phyloP scores from a whole-genome alignment of 106 monocot genomes.

The Dendrobium chrysotoxum region DNA sequence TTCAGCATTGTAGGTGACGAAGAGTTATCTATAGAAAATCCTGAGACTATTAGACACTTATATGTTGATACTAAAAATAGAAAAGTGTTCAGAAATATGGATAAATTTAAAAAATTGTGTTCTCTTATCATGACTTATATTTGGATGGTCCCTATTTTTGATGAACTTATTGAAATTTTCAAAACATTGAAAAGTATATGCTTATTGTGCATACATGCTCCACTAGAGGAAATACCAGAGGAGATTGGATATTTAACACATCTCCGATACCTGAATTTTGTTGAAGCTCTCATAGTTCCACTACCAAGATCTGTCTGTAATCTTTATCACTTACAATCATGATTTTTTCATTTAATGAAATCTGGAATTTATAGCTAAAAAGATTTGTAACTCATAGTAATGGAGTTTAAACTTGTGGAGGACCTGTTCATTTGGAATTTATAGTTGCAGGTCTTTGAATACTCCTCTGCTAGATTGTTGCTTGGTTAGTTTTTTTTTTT shows the following conservation, averaged over 20 bases:
- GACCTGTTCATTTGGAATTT: too few relatives aligned
- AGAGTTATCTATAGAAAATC: background rate
- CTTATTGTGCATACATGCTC: background rate
- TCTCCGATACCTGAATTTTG: too few relatives aligned
- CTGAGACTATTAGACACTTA: conserved; percentile 16
- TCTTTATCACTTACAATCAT: too few relatives aligned
- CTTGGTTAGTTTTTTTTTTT: too few relatives aligned
- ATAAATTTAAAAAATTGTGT: conserved; percentile 9
- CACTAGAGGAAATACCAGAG: background rate
- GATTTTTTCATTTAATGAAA: too few relatives aligned
- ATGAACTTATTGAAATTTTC: background rate
- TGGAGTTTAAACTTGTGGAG: too few relatives aligned
- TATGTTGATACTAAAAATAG: background rate
- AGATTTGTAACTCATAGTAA: too few relatives aligned
- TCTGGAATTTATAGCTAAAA: too few relatives aligned
- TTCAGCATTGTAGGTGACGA: conserved; percentile 2
- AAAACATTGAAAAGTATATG: background rate
- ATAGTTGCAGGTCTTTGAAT: too few relatives aligned
- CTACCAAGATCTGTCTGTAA: too few relatives aligned
- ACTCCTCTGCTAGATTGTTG: too few relatives aligned
- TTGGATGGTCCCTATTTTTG: background rate
- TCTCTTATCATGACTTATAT: background rate
- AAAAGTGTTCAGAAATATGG: background rate
- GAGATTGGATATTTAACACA: background rate
- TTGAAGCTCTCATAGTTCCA: too few relatives aligned